Evolutionary conservation across 139 green algal genomes (phyloP).

Genomic region (Picochlorum sp.): DNA sequence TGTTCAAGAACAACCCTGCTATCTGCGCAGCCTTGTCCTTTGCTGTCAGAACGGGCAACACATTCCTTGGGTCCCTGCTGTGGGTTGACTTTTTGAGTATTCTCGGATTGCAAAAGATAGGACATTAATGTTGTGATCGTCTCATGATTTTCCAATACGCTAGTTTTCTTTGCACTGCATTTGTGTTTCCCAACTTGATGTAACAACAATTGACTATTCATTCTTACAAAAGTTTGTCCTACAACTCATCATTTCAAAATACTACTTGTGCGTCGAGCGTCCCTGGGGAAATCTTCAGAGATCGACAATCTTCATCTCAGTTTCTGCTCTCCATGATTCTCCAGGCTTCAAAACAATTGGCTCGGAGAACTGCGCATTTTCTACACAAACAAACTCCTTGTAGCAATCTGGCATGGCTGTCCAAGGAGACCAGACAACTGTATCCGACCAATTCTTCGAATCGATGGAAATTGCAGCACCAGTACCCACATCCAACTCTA

Average conservation of each 20-base stretch:
- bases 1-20: slow-evolving; percentile 56
- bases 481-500: slow-evolving; percentile 75
- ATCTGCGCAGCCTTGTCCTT: slow-evolving; percentile 71
- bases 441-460: slow-evolving; percentile 34
- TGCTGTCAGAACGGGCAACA: slow-evolving; percentile 62
- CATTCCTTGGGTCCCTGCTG: slow-evolving; percentile 73
- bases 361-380: slow-evolving; percentile 61
- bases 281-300: neutral
- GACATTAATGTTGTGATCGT: neutral
- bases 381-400: slow-evolving; percentile 77
- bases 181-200: neutral
- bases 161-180: neutral
- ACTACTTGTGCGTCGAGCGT: neutral
- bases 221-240: no score
- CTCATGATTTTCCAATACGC: slow-evolving; percentile 2
- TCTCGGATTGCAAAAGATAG: slow-evolving; percentile 58
- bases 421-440: slow-evolving; percentile 52
- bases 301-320: slow-evolving; percentile 5
- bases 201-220: neutral
- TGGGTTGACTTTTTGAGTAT: slow-evolving; percentile 88
- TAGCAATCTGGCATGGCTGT: slow-evolving; percentile 63
- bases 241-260: neutral
- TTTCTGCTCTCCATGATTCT: slow-evolving; percentile 36
- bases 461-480: slow-evolving; percentile 43
- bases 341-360: slow-evolving; percentile 46